Percentiles rank a stretch among this genome's conserved stretches.
phyloP scores from a whole-genome alignment of 257 asterid genomes.

The Petunia axillaris region DNA sequence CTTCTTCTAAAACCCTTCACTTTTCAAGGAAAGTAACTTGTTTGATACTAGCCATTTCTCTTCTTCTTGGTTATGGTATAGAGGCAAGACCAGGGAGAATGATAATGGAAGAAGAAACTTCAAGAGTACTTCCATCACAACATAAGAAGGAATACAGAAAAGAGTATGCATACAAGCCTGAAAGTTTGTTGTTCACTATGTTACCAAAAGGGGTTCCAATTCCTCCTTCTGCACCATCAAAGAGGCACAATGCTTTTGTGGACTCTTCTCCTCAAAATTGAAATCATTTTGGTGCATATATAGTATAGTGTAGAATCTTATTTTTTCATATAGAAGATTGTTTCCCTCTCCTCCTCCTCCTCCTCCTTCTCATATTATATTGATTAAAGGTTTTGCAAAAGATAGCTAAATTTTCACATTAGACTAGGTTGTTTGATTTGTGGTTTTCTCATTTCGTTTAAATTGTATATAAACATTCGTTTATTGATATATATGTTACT shows the following conservation, averaged over 20 bases:
- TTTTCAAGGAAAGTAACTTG: neutral
- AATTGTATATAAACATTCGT: slow-evolving; percentile 20
- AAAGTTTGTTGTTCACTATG: slow-evolving; percentile 26
- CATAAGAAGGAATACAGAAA: slow-evolving; percentile 25
- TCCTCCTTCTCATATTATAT: neutral
- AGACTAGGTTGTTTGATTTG: slow-evolving; percentile 13
- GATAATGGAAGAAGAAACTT: neutral
- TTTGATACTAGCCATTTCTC: slow-evolving; percentile 17
- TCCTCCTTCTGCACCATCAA: slow-evolving; percentile 45
- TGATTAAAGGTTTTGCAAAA: slow-evolving; percentile 11
- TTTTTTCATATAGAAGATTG: neutral
- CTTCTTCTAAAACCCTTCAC: neutral
- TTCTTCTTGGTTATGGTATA: slow-evolving; percentile 13
- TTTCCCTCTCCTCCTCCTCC: neutral
- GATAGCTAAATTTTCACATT: neutral
- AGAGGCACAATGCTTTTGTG: slow-evolving; percentile 39
- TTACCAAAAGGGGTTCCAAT: slow-evolving; percentile 36
- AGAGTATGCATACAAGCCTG: slow-evolving; percentile 9
- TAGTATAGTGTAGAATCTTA: too few relatives aligned
- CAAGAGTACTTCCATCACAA: slow-evolving; percentile 29
- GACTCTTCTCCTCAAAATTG: slow-evolving; percentile 28
- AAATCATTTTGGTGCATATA: neutral
- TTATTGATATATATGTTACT: slow-evolving; percentile 5
- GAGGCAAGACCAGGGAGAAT: slow-evolving; percentile 33
- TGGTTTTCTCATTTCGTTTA: neutral